Conservation (phyloP, 345 rosid genomes). For the Mallotus nudiflorus region DNA sequence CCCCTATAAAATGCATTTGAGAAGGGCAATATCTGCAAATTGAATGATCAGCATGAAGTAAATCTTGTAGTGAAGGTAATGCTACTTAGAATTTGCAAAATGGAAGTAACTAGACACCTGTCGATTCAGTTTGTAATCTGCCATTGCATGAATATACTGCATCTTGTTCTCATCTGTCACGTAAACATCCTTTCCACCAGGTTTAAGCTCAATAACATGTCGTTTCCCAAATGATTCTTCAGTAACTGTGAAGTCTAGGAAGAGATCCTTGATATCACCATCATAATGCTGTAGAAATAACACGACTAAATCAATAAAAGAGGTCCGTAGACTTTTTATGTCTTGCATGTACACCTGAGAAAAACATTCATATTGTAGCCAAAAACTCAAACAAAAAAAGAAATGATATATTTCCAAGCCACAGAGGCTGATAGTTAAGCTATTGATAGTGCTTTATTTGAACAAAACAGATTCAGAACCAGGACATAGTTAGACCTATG, state of each 20-base stretch:
- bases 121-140: constrained; percentile 91
- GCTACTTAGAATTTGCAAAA: constrained; percentile 7
- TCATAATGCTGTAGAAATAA: constrained; percentile 65
- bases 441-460: constrained; percentile 3
- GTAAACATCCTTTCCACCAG: constrained; percentile 76
- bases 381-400: neutral
- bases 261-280: constrained; percentile 84
- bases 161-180: constrained; percentile 92
- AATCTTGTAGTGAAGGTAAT: constrained; percentile 1
- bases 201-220: constrained; percentile 73
- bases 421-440: neutral
- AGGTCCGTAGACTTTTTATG: neutral
- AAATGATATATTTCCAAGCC: neutral
- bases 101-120: constrained; percentile 55
- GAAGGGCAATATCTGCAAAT: constrained; percentile 81
- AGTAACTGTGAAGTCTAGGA: constrained; percentile 84
- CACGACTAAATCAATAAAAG: constrained; percentile 6
- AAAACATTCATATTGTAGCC: neutral
- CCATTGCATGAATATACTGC: constrained; percentile 98
- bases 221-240: constrained; percentile 83
- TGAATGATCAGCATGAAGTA: constrained; percentile 21
- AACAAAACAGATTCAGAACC: neutral
- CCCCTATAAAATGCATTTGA: constrained; percentile 97
- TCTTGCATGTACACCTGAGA: neutral
- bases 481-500: neutral